A percentile compares a stretch with the other conserved stretches of the same genome.
phyloP scores from a whole-genome alignment of 108 stramenopile species.

The Aurantiochytrium sp. region DNA sequence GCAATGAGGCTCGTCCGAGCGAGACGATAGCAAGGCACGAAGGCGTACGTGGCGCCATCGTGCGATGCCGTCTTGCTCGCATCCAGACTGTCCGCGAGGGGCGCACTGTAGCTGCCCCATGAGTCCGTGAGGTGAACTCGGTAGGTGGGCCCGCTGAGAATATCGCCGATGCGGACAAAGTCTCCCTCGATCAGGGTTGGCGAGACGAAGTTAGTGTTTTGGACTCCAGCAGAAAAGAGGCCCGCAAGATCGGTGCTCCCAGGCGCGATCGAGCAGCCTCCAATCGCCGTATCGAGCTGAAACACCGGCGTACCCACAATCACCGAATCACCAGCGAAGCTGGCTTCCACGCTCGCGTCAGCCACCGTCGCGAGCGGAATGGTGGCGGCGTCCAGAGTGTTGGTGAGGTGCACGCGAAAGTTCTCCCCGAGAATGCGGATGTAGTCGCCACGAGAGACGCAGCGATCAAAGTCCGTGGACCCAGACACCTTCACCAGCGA shows the following conservation, averaged over 20 bases:
- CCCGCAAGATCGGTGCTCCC: background rate
- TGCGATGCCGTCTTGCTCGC: slow-evolving; percentile 27
- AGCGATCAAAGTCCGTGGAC: background rate
- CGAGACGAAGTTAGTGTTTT: background rate
- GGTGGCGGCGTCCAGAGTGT: background rate
- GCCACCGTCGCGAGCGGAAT: background rate
- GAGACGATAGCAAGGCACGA: slow-evolving; percentile 69
- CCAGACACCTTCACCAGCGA: background rate
- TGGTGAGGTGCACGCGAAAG: background rate
- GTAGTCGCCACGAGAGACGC: background rate
- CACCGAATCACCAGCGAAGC: background rate
- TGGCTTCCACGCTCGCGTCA: background rate
- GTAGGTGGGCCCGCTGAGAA: background rate
- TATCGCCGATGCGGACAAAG: background rate
- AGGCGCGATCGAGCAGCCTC: background rate
- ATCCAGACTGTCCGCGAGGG: background rate
- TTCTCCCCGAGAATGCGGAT: background rate
- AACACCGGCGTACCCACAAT: background rate
- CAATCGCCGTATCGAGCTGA: background rate
- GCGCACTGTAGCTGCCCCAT: background rate
- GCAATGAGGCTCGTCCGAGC: slow-evolving; percentile 66
- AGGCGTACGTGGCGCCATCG: background rate
- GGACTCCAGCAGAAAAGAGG: background rate
- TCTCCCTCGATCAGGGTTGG: background rate
- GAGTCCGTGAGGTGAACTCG: background rate